These are phyloP conservation scores for Caulochytrium protostelioides DNA, from an alignment of 371 early-diverging fungal species.

Conservation along the genomic window DNA sequence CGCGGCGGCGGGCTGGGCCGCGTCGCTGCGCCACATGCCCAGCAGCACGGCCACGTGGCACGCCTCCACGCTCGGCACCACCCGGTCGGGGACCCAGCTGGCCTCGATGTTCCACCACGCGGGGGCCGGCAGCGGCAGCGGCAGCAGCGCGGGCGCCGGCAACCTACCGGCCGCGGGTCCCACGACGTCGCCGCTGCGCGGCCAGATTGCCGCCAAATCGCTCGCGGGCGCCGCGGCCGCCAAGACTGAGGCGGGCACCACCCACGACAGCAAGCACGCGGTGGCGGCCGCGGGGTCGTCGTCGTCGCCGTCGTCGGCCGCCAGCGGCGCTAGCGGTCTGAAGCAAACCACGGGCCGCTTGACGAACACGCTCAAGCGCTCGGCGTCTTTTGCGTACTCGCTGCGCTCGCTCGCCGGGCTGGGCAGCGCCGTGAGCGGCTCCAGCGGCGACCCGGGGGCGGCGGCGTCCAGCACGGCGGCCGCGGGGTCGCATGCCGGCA, in stretches of 20 bases:
- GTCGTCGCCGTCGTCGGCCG: neutral
- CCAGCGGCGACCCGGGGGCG: neutral
- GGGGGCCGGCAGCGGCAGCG: neutral
- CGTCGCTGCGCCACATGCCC: neutral
- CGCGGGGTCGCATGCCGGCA: neutral
- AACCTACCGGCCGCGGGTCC: too few species aligned
- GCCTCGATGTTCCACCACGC: neutral
- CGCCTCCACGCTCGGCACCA: neutral
- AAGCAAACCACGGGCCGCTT: neutral
- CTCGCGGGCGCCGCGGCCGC: neutral
- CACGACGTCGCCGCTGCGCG: too few species aligned
- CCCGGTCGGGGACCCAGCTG: neutral
- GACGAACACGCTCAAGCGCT: slow-evolving; percentile 20
- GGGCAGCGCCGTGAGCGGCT: neutral
- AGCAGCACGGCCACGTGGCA: slow-evolving; percentile 1
- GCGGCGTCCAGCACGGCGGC: neutral
- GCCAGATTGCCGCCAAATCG: neutral
- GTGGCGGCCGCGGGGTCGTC: too few species aligned
- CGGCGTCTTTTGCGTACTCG: slow-evolving; percentile 16
- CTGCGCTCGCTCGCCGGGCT: slow-evolving; percentile 6
- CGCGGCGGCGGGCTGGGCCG: neutral
- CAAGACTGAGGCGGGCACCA: too few species aligned
- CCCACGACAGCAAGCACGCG: too few species aligned
- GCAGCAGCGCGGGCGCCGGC: too few species aligned
- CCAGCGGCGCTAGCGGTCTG: neutral